Conservation (phyloP, 352 stramenopile species). For the Phytophthora pluvialis region DNA sequence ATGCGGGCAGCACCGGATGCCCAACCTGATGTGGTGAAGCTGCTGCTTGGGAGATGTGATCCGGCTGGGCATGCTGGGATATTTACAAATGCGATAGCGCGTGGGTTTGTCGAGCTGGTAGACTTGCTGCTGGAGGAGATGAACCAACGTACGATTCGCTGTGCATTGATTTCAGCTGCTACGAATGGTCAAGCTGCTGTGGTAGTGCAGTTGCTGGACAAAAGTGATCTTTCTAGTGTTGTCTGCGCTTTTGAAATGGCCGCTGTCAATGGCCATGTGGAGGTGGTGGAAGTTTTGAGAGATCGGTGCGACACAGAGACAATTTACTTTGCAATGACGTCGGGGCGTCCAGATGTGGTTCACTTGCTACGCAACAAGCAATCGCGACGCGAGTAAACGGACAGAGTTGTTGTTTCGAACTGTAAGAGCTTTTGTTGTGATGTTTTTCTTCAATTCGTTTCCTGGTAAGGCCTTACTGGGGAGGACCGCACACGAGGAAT, state of each 20-base stretch:
- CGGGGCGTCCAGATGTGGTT: not conserved
- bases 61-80: not conserved
- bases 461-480: too few species aligned
- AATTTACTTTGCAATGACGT: not conserved
- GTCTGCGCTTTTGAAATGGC: not conserved
- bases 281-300: not conserved
- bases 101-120: not conserved
- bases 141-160: not conserved
- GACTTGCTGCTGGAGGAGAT: not conserved
- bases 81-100: not conserved
- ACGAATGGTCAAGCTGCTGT: not conserved
- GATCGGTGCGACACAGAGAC: not conserved
- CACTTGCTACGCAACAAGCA: not conserved
- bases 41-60: not conserved
- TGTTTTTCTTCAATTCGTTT: too few species aligned
- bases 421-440: too few species aligned
- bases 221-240: not conserved
- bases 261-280: not conserved
- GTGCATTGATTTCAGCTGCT: not conserved
- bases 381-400: not conserved
- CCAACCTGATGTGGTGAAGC: not conserved
- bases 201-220: not conserved
- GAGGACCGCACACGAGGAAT: not conserved
- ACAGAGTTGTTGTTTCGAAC: too few species aligned
- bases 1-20: not conserved